Evolutionary conservation across 1,284 basidiomycete species (phyloP).

Genomic region (Puccinia hordei): DNA sequence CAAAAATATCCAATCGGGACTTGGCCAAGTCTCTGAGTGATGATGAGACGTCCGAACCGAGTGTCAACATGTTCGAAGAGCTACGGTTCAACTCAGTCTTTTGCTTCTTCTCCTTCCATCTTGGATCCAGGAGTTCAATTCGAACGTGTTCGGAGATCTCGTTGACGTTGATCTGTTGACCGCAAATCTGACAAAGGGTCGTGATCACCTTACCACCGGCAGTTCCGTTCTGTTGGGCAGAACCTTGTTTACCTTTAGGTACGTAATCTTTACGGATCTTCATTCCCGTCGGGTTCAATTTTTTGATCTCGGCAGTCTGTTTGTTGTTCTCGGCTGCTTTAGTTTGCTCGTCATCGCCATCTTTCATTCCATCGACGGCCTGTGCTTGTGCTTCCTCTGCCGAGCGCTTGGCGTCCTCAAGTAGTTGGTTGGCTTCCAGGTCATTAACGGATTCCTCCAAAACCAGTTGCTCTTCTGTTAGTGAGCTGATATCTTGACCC

Average conservation of each 20-base stretch:
- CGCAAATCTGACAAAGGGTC: slow-evolving; percentile 88
- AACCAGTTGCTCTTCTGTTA: slow-evolving; percentile 72
- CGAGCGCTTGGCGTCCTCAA: slow-evolving; percentile 68
- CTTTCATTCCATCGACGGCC: slow-evolving; percentile 70
- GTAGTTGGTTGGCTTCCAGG: slow-evolving; percentile 68
- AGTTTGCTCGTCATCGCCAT: slow-evolving; percentile 74
- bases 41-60: slow-evolving; percentile 80
- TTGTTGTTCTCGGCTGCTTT: slow-evolving; percentile 65
- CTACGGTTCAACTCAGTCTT: slow-evolving; percentile 80
- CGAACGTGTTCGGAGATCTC: slow-evolving; percentile 97
- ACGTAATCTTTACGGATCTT: slow-evolving; percentile 97
- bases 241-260: slow-evolving; percentile 65
- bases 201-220: slow-evolving; percentile 65
- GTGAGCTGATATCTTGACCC: slow-evolving; percentile 73
- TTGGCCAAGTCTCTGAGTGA: slow-evolving; percentile 86
- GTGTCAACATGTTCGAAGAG: slow-evolving; percentile 72
- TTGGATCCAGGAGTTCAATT: slow-evolving; percentile 94
- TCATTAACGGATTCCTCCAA: slow-evolving; percentile 67
- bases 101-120: slow-evolving; percentile 93
- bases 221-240: slow-evolving; percentile 48
- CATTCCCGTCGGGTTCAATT: slow-evolving; percentile 66
- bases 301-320: slow-evolving; percentile 53
- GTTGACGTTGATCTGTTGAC: slow-evolving; percentile 87
- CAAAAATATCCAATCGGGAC: slow-evolving; percentile 91
- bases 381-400: slow-evolving; percentile 71